A percentile compares a stretch with the other conserved stretches of the same genome.
Evolutionary conservation across 2,329 filamentous ascomycete genomes (phyloP).

Genomic region (Pyrenophora teres): DNA sequence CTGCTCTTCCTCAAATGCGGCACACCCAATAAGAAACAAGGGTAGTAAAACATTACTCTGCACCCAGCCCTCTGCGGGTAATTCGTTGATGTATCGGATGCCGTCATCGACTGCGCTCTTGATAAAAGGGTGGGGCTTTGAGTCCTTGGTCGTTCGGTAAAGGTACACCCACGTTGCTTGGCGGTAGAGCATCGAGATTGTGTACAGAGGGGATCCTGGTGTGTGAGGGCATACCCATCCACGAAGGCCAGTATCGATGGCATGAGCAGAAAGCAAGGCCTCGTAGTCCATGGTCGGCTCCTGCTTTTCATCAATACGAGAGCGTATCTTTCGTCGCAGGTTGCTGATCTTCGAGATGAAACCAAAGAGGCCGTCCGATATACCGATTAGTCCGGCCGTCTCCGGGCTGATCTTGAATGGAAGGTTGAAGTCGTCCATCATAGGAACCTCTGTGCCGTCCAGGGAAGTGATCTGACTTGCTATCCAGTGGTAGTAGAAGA

Average conservation of each 20-base stretch:
- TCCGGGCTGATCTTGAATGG: conserved; percentile 62
- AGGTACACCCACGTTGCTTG: conserved; percentile 68
- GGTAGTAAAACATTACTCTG: conserved; percentile 66
- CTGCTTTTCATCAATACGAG: conserved; percentile 63
- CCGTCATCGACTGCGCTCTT: conserved; percentile 63
- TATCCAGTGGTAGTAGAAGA: conserved; percentile 81
- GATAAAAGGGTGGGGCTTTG: conserved; percentile 60
- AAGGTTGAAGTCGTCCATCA: conserved; percentile 58
- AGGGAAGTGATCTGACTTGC: conserved; percentile 62
- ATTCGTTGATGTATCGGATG: conserved; percentile 59
- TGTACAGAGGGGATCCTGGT: conserved; percentile 58
- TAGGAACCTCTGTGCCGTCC: conserved; percentile 58
- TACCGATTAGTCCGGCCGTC: conserved; percentile 70
- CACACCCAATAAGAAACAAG: conserved; percentile 65
- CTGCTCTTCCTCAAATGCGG: conserved; percentile 61
- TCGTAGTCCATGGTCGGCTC: conserved; percentile 75
- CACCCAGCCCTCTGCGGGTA: conserved; percentile 60
- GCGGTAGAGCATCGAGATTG: conserved; percentile 63
- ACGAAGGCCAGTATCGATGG: conserved; percentile 75
- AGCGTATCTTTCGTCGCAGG: conserved; percentile 74
- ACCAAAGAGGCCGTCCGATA: conserved; percentile 79
- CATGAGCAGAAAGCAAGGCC: conserved; percentile 71
- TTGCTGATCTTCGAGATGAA: conserved; percentile 79
- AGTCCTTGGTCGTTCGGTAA: conserved; percentile 64
- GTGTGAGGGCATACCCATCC: conserved; percentile 70